These are phyloP conservation scores for Adansonia grandidieri DNA, from an alignment of 441 rosid species.

Conservation along the genomic window DNA sequence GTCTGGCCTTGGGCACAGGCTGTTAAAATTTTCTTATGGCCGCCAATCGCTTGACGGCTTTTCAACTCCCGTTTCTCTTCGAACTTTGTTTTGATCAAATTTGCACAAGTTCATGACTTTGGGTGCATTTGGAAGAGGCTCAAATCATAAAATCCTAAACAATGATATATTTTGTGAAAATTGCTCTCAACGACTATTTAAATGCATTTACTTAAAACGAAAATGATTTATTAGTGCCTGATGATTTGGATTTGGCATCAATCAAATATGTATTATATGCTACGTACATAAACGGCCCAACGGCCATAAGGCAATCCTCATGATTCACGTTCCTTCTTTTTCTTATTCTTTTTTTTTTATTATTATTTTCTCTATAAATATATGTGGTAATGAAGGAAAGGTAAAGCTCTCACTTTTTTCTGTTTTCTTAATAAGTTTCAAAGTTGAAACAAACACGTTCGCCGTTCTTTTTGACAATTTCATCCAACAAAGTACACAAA, in stretches of 20 bases:
- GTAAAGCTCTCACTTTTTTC: background rate
- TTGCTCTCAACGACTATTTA: no score
- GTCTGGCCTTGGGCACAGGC: no score
- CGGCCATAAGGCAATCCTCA: background rate
- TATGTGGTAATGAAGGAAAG: background rate
- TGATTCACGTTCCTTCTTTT: conserved; percentile 13
- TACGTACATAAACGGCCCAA: background rate
- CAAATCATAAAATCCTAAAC: no score
- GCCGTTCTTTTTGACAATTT: conserved; percentile 2
- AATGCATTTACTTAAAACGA: no score
- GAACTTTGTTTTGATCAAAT: no score
- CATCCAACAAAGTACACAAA: background rate
- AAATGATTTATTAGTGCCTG: background rate
- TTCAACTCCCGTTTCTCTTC: no score
- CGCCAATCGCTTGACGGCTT: no score
- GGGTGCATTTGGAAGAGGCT: no score
- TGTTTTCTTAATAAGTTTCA: background rate
- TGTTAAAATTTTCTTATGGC: no score
- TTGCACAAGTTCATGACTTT: no score
- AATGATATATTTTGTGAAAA: no score
- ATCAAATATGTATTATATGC: background rate
- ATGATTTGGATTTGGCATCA: background rate
- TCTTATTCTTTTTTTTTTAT: background rate
- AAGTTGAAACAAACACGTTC: background rate
- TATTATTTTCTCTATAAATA: background rate